Evolutionary conservation across 106 monocot genomes (phyloP), one percentile per base, ranked within the genome.

Genomic region (Apostasia ramifera): DNA sequence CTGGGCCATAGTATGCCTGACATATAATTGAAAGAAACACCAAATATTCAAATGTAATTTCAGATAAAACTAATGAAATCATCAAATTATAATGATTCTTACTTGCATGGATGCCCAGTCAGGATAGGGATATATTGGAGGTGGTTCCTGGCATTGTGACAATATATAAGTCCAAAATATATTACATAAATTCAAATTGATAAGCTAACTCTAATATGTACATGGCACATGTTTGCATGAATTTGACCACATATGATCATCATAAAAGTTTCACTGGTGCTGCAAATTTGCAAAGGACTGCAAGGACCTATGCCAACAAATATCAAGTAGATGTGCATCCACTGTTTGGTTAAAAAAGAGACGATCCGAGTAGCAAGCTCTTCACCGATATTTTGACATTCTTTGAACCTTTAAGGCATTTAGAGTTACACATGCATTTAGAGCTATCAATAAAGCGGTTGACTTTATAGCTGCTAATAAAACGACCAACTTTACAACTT

Each of bases 41-140:
- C 12, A 55, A 13, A 58, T 5, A 10, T 5, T 58, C 9, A 58
- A 15, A 58, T 15, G 12, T n/a, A 40, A 54, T 26, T 26, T 15
- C 2, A 56, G 44, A 67, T 50, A 58, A n/a, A 55, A 70, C 14
- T 57, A 9, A 55, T 11, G 15, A 44, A 26, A 58, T 1, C 6
- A 59, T 2, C 64, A 39, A 66, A 13, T 8, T 51, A 51, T 1
- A 11, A 0, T 13, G 11, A 4, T 46, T 9, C 41, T 15, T 44
- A 88, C 92, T 85, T 93, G 92, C 81, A 93, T 65, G 26, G 92
- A 69, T 57, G 88, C 73, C 92, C 92, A 93, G 65, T 93, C 92
- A 62, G 83, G 88, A 83, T 81, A 88, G 48, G 85, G 77, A 66
- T 79, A 72, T 59, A 74, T 50, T 39, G 71, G 44, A 39, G 73